Base-by-base conservation (phyloP, 768 basidiomycete species). In the Suillus subaureus region DNA sequence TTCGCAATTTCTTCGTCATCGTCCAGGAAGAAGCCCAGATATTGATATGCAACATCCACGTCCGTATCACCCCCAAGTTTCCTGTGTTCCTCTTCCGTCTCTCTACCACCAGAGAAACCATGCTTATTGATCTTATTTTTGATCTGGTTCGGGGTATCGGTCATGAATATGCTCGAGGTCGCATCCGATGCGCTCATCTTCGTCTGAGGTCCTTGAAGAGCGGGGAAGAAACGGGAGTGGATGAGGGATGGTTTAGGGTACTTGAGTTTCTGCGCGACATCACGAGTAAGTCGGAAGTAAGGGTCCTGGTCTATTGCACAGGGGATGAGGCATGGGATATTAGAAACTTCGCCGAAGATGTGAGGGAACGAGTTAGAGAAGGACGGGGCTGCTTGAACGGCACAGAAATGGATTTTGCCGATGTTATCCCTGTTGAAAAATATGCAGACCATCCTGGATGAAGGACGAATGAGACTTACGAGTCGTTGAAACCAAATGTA, bases 321-420 rank as follows among this genome's bases (percentile, higher is more conserved):
- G 15, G 97, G 97, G 70, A 99, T 99, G 37, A 99, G 84, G 75
- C 90, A 93, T 2, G 97, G 97, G 58, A 98, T 87, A 76, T 93
- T 90, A 64, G 88, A 86, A 47, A 80, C 81, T 6, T 86, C 83
- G 61, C 96, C 96, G 71, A 96, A 99, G 69, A 99, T 99, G 67
- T 99, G 94, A 23, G 97, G 96, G 83, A 99, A 99, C 15, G 96
- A 97, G 77, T 96, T 97, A 68, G 94, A 96, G 83, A 99, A 99
- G 21, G 95, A 93, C 0, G 97, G 96, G 1, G 96, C 88, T 9
- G 97, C 95, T 79, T 99, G 97, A 69, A 99, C 89, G 35, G 97
- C 85, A 42, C 91, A 94, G 76, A 99, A 99, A 80, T 98, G 96
- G 66, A 94, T 88, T 81, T 98, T 99, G 67, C 97, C 97, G 69